These are phyloP conservation scores for Dothideomycetidae sp. DNA, from an alignment of 2,329 filamentous ascomycete genomes.

Conservation along the genomic window DNA sequence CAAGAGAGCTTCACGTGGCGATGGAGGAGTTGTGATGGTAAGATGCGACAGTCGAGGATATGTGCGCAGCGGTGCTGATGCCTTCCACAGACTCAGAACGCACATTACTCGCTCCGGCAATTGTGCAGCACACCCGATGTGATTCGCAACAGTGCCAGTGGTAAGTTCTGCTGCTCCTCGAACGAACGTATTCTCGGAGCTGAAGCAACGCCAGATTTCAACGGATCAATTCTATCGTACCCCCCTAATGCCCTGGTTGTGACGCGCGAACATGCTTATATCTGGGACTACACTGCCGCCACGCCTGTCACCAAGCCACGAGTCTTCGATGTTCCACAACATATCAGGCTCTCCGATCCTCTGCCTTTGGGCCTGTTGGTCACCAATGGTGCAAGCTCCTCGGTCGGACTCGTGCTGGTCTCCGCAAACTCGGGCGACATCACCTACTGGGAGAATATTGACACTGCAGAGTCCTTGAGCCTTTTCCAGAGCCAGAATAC, in stretches of 20 bases:
- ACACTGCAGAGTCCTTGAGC: slow-evolving; percentile 70
- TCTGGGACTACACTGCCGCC: slow-evolving; percentile 70
- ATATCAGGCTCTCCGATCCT: slow-evolving; percentile 52
- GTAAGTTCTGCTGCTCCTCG: background rate
- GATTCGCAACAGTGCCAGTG: slow-evolving; percentile 11
- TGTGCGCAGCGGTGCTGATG: slow-evolving; percentile 1
- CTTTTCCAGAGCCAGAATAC: slow-evolving; percentile 70
- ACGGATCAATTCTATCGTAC: slow-evolving; percentile 39
- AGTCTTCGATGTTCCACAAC: slow-evolving; percentile 63
- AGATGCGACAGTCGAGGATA: background rate
- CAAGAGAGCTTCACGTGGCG: slow-evolving; percentile 18
- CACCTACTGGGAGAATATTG: slow-evolving; percentile 91
- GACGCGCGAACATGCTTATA: slow-evolving; percentile 66
- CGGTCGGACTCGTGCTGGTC: slow-evolving; percentile 71
- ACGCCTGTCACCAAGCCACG: slow-evolving; percentile 58
- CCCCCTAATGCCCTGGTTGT: slow-evolving; percentile 63
- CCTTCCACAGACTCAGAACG: slow-evolving; percentile 56
- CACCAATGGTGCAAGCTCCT: slow-evolving; percentile 59
- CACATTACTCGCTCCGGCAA: slow-evolving; percentile 73
- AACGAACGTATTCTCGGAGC: background rate
- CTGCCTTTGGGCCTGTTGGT: slow-evolving; percentile 75
- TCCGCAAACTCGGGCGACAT: slow-evolving; percentile 74
- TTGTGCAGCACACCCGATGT: slow-evolving; percentile 56
- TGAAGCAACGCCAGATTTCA: slow-evolving; percentile 18
- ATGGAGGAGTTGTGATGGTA: slow-evolving; percentile 20